Conservation (phyloP, 179 eudicot genomes). For the Beta lomatogona region DNA sequence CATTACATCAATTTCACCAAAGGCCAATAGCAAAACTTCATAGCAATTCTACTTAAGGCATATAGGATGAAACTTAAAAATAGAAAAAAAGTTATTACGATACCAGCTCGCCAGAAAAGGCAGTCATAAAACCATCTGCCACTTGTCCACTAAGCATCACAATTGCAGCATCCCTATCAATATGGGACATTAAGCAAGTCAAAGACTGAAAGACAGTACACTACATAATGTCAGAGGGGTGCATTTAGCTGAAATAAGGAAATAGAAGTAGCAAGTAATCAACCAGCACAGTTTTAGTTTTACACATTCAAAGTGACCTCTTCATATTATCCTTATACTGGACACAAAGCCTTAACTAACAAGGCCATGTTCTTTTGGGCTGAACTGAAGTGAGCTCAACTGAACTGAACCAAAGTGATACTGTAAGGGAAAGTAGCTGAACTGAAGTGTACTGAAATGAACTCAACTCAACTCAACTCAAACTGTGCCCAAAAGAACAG, state of each 20-base stretch:
- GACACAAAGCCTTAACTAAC: too few relatives aligned
- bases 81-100: neutral
- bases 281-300: too few relatives aligned
- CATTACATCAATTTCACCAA: neutral
- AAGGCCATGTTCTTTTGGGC: too few relatives aligned
- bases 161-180: slow-evolving; percentile 69
- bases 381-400: too few relatives aligned
- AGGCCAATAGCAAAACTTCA: neutral
- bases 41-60: neutral
- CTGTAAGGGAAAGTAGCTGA: too few relatives aligned
- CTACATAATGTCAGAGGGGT: neutral
- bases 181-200: slow-evolving; percentile 5
- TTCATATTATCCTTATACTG: too few relatives aligned
- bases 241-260: neutral
- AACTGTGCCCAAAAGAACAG: neutral
- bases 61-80: neutral
- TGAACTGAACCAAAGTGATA: too few relatives aligned
- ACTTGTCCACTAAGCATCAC: slow-evolving; percentile 95
- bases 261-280: neutral
- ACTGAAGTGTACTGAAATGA: too few relatives aligned
- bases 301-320: too few relatives aligned
- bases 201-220: neutral
- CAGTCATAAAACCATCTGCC: slow-evolving; percentile 85
- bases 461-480: too few relatives aligned
- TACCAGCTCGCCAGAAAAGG: slow-evolving; percentile 92